phyloP scores from a whole-genome alignment of 257 asterid species.

The Nicotiana undulata region DNA sequence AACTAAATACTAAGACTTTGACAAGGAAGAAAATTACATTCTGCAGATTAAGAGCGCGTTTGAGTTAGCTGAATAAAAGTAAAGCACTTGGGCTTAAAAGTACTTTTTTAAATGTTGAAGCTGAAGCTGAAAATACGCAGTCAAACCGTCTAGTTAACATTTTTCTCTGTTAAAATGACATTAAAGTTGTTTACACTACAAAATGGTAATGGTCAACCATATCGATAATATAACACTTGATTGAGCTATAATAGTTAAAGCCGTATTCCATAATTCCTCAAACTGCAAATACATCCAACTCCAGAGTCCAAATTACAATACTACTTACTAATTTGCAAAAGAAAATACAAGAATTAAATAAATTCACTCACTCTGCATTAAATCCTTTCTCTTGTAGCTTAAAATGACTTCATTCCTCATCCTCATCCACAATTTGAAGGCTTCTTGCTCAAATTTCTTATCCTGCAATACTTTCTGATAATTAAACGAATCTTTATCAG shows the following conservation, averaged over 20 bases:
- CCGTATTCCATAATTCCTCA: neutral
- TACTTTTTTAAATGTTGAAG: too few species aligned
- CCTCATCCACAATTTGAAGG: constrained; percentile 78
- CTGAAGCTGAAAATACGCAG: too few species aligned
- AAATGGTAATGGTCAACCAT: neutral
- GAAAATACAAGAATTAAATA: neutral
- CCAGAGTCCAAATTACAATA: neutral
- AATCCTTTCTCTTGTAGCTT: constrained; percentile 79
- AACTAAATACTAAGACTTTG: neutral
- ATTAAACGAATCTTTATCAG: constrained; percentile 50
- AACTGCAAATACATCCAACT: neutral
- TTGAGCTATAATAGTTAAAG: neutral
- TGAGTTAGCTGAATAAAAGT: too few species aligned
- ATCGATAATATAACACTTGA: neutral
- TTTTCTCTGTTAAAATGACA: too few species aligned
- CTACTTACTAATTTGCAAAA: neutral
- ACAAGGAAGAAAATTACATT: neutral
- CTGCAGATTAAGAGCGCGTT: neutral
- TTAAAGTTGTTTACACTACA: too few species aligned
- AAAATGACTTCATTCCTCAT: constrained; percentile 67
- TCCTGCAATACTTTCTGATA: constrained; percentile 83
- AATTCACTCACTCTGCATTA: constrained; percentile 19
- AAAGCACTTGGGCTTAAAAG: too few species aligned
- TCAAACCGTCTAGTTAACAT: too few species aligned
- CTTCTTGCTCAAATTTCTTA: constrained; percentile 82